Evolutionary conservation across 2,329 filamentous ascomycete species (phyloP).

Genomic region (Phaeomoniella chlamydospora): DNA sequence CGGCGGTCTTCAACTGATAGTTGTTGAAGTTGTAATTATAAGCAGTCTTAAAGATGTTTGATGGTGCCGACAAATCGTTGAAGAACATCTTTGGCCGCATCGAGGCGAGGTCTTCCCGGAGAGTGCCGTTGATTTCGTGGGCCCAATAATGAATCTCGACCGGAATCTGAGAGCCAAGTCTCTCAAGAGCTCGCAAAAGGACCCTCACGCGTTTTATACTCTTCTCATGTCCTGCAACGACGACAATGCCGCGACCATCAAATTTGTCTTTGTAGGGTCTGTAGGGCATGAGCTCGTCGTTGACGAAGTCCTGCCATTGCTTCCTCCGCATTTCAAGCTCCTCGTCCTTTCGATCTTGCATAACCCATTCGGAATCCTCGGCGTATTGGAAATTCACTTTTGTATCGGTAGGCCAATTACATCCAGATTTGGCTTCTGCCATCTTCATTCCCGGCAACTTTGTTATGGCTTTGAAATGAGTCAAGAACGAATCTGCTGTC

Average conservation of each 20-base stretch:
- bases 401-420: slow-evolving; percentile 3
- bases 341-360: slow-evolving; percentile 4
- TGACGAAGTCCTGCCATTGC: slow-evolving; percentile 10
- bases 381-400: slow-evolving; percentile 3
- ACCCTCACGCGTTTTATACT: slow-evolving; percentile 10
- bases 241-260: slow-evolving; percentile 15
- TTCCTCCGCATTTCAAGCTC: slow-evolving; percentile 8
- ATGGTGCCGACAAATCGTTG: slow-evolving; percentile 13
- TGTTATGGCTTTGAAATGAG: slow-evolving; percentile 4
- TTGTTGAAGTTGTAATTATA: slow-evolving; percentile 10
- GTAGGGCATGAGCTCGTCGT: slow-evolving; percentile 9
- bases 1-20: slow-evolving; percentile 20
- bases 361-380: slow-evolving; percentile 4
- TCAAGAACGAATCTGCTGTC: slow-evolving; percentile 4
- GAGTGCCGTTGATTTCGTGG: slow-evolving; percentile 11
- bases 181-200: slow-evolving; percentile 8
- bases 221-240: slow-evolving; percentile 14
- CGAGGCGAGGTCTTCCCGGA: slow-evolving; percentile 6
- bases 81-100: slow-evolving; percentile 12
- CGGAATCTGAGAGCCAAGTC: slow-evolving; percentile 10
- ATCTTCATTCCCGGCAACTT: slow-evolving; percentile 3
- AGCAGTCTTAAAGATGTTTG: slow-evolving; percentile 10
- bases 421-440: slow-evolving; percentile 3
- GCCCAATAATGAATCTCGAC: slow-evolving; percentile 17
- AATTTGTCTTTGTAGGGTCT: slow-evolving; percentile 9